phyloP scores from a whole-genome alignment of 495 filamentous ascomycete genomes.

The Daldinia caldariorum region DNA sequence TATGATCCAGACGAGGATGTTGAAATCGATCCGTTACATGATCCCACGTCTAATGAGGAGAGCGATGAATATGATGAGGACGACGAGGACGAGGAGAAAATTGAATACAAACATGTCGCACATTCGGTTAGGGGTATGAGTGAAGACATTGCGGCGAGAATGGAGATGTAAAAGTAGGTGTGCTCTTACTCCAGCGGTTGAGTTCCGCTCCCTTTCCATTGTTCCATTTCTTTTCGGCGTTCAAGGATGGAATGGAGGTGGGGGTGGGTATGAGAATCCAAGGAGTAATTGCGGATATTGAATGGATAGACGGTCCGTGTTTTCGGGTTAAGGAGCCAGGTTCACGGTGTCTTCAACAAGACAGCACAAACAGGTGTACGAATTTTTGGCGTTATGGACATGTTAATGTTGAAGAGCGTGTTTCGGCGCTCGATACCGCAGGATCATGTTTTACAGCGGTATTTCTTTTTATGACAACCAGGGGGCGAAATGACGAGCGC shows the following conservation, averaged over 20 bases:
- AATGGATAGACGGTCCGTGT: not conserved
- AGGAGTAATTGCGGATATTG: slow-evolving; percentile 5
- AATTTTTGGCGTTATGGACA: slow-evolving; percentile 32
- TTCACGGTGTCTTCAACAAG: slow-evolving; percentile 36
- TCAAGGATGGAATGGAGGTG: slow-evolving; percentile 25
- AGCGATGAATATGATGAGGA: slow-evolving; percentile 55
- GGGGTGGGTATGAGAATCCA: slow-evolving; percentile 4
- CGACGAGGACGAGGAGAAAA: slow-evolving; percentile 61
- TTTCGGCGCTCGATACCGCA: slow-evolving; percentile 34
- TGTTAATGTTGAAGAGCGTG: slow-evolving; percentile 18
- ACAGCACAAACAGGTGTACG: slow-evolving; percentile 21
- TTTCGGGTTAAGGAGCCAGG: not conserved
- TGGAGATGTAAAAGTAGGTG: slow-evolving; percentile 64
- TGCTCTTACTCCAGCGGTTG: not conserved
- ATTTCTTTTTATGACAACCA: not conserved
- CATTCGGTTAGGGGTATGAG: slow-evolving; percentile 72
- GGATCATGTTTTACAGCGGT: not conserved
- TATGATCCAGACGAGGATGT: slow-evolving; percentile 64
- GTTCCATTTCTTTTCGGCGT: slow-evolving; percentile 29
- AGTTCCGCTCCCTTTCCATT: slow-evolving; percentile 17
- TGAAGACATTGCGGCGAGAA: slow-evolving; percentile 75
- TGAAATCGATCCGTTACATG: slow-evolving; percentile 61
- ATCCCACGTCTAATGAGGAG: slow-evolving; percentile 49
- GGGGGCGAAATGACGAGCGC: not conserved
- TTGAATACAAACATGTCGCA: slow-evolving; percentile 58